Evolutionary conservation across 1,284 basidiomycete genomes (phyloP).

Genomic region (Coriolopsis trogii): DNA sequence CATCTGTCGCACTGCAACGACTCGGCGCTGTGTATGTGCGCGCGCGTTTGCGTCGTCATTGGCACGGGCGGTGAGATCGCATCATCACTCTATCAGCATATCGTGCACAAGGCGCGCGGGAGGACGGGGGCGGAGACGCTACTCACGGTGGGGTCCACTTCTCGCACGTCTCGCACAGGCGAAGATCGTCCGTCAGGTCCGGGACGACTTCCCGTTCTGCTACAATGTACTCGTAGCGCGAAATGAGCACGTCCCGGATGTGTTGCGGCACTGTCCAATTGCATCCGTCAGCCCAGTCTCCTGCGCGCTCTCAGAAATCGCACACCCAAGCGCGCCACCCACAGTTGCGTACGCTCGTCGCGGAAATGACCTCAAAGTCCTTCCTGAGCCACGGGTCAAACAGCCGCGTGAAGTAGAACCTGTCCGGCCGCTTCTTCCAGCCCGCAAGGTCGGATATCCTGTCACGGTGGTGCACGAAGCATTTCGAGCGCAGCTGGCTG

Average conservation of each 20-base stretch:
- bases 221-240: constrained; percentile 93
- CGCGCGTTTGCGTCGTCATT: too few relatives aligned
- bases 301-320: not conserved
- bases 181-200: constrained; percentile 87
- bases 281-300: not conserved
- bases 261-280: constrained; percentile 69
- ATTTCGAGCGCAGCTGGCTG: constrained; percentile 88
- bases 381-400: constrained; percentile 99
- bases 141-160: constrained; percentile 88
- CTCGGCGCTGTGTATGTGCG: constrained; percentile 75
- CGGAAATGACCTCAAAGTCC: constrained; percentile 95
- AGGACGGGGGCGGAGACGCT: constrained; percentile 6
- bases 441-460: constrained; percentile 90
- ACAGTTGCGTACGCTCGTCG: constrained; percentile 89
- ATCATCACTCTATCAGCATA: too few relatives aligned
- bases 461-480: constrained; percentile 92
- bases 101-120: too few relatives aligned
- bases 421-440: constrained; percentile 95
- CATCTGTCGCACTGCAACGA: constrained; percentile 94
- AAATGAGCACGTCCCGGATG: constrained; percentile 75
- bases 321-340: constrained; percentile 35
- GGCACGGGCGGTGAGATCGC: constrained; percentile 10
- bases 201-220: constrained; percentile 92
- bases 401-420: constrained; percentile 92
- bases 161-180: constrained; percentile 84